A percentile compares a stretch with the other conserved stretches of the same genome.
Evolutionary conservation across 73 alveolate genomes (phyloP).

Genomic region (Paramecium tetraurelia): DNA sequence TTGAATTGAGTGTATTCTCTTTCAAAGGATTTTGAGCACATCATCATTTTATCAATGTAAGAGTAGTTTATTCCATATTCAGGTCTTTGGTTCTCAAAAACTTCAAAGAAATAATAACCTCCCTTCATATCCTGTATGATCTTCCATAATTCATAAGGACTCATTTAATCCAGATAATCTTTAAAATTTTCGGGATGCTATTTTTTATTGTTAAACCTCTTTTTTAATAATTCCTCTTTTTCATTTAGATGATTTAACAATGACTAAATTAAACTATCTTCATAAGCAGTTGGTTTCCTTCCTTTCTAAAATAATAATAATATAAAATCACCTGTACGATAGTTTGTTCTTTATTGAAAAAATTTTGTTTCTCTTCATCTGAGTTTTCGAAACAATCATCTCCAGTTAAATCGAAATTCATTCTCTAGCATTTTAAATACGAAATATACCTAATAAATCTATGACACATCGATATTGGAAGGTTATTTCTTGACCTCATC

Average conservation of each 20-base stretch:
- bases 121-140: neutral
- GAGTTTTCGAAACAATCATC: neutral
- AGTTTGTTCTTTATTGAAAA: neutral
- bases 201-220: neutral
- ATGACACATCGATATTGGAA: neutral
- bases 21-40: slow-evolving; percentile 46
- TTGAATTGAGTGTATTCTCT: neutral
- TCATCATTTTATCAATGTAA: slow-evolving; percentile 31
- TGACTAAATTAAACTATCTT: neutral
- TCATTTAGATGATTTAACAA: neutral
- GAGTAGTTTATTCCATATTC: neutral
- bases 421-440: neutral
- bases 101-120: slow-evolving; percentile 6
- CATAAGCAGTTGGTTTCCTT: neutral
- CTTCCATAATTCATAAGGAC: slow-evolving; percentile 29
- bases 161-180: neutral
- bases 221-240: neutral
- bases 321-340: neutral
- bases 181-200: neutral
- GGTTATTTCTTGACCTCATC: neutral
- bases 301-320: neutral
- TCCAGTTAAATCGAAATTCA: neutral
- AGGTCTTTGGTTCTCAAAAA: slow-evolving; percentile 11
- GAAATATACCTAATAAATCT: neutral
- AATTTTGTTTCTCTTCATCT: neutral